Evolutionary conservation across 164 flowering plant species (phyloP), one percentile per base, ranked within the genome.

Genomic region (Vitis labrusca): DNA sequence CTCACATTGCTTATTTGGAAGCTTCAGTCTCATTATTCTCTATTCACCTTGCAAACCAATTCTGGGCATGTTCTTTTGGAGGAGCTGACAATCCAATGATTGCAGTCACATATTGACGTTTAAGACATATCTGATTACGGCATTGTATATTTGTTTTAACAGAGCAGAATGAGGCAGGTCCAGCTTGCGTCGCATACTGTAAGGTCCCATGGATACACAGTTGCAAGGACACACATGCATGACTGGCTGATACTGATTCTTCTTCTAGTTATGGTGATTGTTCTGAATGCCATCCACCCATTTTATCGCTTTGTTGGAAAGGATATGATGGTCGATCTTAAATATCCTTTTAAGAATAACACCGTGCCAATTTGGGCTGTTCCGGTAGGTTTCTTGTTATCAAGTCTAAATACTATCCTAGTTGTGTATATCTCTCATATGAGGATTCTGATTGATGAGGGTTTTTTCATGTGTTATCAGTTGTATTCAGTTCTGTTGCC

Each of bases 351-450:
- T n/a, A 78, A 83, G 63, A 59, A 64, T 61, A 81, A 81, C 29
- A 85, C 86, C 15, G 85, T 85, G 50, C 88, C 88, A 53, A 55
- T 68, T 50, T 85, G 88, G 88, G 68, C 83, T 65, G 86, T 85
- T 49, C 86, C 83, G 12, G 88, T 85, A 74, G 64, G 81, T 64
- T 61, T 47, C 44, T 37, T 37, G 44, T 37, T 37, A 37, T 2
- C 1, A 37, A 37, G 5, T 37, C 44, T 37, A 6, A 37, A 37
- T 37, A 6, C 44, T 37, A 37, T 37, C 51, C 27, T 62, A 8
- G 27, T 44, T 37, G 16, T 61, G 17, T 49, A 44, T 17, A 19
- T 64, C 55, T 49, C n/a, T 50, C 13, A 8, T 64, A 19, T 64
- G 55, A 49, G 32, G 13, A 49, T 8, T 64, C 9, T n/a, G 30